A percentile compares a stretch with the other conserved stretches of the same genome.
These are phyloP conservation scores for Torulaspora gathmanii DNA, from an alignment of 805 yeast species.

Conservation along the genomic window DNA sequence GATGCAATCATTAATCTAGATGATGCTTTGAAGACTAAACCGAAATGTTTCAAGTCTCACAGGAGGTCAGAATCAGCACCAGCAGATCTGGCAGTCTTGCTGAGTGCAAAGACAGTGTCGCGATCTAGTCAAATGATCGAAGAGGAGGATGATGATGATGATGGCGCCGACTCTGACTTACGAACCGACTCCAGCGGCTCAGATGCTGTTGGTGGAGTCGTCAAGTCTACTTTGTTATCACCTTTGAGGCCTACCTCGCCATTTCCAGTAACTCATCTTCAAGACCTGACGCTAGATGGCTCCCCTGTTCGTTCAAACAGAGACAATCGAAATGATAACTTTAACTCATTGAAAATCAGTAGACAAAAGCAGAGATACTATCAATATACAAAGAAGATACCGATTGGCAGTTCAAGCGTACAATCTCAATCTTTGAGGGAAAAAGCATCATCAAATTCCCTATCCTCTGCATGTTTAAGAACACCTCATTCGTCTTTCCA, in stretches of 20 bases:
- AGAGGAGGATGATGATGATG: conserved; percentile 21
- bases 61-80: conserved; percentile 57
- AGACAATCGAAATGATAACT: conserved; percentile 9
- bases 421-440: conserved; percentile 27
- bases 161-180: neutral
- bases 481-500: conserved; percentile 28
- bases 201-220: neutral
- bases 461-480: conserved; percentile 25
- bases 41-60: conserved; percentile 37
- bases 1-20: conserved; percentile 56
- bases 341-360: conserved; percentile 31
- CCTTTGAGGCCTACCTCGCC: conserved; percentile 25
- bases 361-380: conserved; percentile 34
- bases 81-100: conserved; percentile 39
- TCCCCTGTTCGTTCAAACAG: conserved; percentile 5
- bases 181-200: neutral
- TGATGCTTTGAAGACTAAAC: conserved; percentile 43
- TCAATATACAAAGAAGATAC: conserved; percentile 31
- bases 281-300: neutral
- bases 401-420: conserved; percentile 15
- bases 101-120: conserved; percentile 6
- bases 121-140: conserved; percentile 14
- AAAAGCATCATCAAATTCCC: conserved; percentile 26
- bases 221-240: conserved; percentile 16
- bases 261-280: conserved; percentile 7